Conservation (phyloP, 352 stramenopile species). For the Phytophthora multivora region DNA sequence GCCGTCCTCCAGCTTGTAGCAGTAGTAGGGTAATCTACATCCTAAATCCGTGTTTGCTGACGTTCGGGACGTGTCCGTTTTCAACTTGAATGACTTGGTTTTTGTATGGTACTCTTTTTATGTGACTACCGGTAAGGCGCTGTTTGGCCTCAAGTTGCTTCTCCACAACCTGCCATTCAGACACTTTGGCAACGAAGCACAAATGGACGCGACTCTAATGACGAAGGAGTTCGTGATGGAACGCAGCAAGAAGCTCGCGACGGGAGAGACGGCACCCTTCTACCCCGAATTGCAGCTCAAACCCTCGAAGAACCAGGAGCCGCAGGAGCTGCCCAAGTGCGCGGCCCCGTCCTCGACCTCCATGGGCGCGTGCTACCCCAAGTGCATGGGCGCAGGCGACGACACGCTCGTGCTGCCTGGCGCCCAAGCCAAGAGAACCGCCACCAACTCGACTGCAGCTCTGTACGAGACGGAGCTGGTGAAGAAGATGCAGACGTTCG, state of each 20-base stretch:
- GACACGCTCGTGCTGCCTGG: conserved; percentile 12
- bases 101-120: conserved; percentile 17
- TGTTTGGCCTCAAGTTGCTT: not conserved
- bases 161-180: not conserved
- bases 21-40: not conserved
- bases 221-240: conserved; percentile 1
- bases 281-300: conserved; percentile 1
- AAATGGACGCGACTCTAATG: not conserved
- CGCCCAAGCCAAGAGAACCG: conserved; percentile 1
- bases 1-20: not conserved
- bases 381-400: conserved; percentile 40
- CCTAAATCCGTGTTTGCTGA: not conserved
- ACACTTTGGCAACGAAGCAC: not conserved
- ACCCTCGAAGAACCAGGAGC: conserved; percentile 1
- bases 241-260: not conserved
- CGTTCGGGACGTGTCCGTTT: not conserved
- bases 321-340: not conserved
- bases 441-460: not conserved
- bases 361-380: conserved; percentile 55
- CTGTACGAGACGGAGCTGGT: conserved; percentile 12
- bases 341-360: not conserved
- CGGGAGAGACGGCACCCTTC: conserved; percentile 11
- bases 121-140: conserved; percentile 2
- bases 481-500: conserved; percentile 34
- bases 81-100: conserved; percentile 4